A percentile compares a stretch with the other conserved stretches of the same genome.
Conservation (phyloP, 352 stramenopile genomes). For the Pythium diclinum region DNA sequence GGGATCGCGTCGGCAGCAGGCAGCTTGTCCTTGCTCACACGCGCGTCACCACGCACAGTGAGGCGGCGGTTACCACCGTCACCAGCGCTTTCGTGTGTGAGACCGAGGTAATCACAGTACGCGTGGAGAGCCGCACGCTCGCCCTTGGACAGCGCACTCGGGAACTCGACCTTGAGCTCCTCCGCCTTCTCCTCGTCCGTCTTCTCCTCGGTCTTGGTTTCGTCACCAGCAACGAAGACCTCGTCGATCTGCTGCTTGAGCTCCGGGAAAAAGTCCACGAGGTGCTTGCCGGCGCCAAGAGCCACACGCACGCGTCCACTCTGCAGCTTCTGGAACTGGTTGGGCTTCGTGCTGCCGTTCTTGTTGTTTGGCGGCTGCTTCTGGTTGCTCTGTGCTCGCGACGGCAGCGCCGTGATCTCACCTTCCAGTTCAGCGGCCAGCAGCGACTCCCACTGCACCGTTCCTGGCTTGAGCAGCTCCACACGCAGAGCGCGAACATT, state of each 20-base stretch:
- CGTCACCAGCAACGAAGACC: conserved; percentile 30
- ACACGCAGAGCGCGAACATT: conserved; percentile 61
- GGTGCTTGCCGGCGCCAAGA: conserved; percentile 36
- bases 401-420: conserved; percentile 43
- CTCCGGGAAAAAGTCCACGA: conserved; percentile 58
- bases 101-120: conserved; percentile 60
- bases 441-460: conserved; percentile 60
- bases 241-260: conserved; percentile 57
- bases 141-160: conserved; percentile 50
- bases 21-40: conserved; percentile 7
- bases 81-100: conserved; percentile 50
- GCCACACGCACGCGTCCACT: conserved; percentile 40
- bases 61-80: conserved; percentile 41
- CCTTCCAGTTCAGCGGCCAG: conserved; percentile 41
- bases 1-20: conserved; percentile 23
- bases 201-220: conserved; percentile 15
- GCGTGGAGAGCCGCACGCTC: conserved; percentile 60
- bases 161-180: conserved; percentile 41
- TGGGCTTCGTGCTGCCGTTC: conserved; percentile 33
- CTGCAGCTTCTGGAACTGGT: conserved; percentile 26
- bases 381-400: conserved; percentile 28
- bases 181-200: conserved; percentile 14
- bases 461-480: conserved; percentile 51
- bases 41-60: conserved; percentile 31
- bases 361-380: conserved; percentile 27